phyloP scores from a whole-genome alignment of 139 green algal species.

The Pycnococcus provasolii region DNA sequence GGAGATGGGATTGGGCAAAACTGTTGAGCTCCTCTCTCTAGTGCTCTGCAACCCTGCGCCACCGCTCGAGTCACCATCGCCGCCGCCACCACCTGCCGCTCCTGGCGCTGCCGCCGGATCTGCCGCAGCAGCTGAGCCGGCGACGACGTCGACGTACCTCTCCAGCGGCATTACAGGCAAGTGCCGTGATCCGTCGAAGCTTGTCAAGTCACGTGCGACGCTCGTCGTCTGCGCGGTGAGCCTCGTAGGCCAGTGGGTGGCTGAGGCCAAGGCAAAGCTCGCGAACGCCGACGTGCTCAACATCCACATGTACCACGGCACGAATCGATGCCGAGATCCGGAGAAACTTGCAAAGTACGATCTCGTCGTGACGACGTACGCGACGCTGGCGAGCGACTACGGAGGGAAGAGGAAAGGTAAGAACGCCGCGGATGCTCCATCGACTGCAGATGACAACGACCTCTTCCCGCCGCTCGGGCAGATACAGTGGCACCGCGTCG shows the following conservation, averaged over 20 bases:
- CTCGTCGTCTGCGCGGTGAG: conserved; percentile 55
- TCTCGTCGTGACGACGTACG: conserved; percentile 53
- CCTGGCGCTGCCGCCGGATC: too few relatives aligned
- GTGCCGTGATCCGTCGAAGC: too few relatives aligned
- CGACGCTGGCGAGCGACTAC: conserved; percentile 39
- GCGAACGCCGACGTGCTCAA: conserved; percentile 17
- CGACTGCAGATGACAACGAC: conserved; percentile 3
- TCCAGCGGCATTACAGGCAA: too few relatives aligned
- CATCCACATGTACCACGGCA: conserved; percentile 56
- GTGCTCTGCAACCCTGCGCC: conserved; percentile 43
- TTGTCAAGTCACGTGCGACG: conserved; percentile 14
- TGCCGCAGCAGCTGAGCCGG: too few relatives aligned
- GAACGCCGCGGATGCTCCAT: conserved; percentile 1
- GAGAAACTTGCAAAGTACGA: conserved; percentile 44
- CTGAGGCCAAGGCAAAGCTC: conserved; percentile 43
- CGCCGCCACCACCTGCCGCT: neutral
- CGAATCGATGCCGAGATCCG: conserved; percentile 11
- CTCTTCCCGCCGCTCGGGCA: conserved; percentile 17
- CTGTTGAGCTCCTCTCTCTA: conserved; percentile 50
- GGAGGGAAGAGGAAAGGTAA: neutral
- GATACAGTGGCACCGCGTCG: conserved; percentile 40
- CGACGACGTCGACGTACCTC: too few relatives aligned
- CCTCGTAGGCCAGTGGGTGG: conserved; percentile 57
- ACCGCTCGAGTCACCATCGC: neutral
- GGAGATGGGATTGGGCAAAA: conserved; percentile 55